Percentiles rank a stretch among this genome's conserved stretches.
Conservation (phyloP, 306 rosid genomes). For the Vachellia pachyceras region DNA sequence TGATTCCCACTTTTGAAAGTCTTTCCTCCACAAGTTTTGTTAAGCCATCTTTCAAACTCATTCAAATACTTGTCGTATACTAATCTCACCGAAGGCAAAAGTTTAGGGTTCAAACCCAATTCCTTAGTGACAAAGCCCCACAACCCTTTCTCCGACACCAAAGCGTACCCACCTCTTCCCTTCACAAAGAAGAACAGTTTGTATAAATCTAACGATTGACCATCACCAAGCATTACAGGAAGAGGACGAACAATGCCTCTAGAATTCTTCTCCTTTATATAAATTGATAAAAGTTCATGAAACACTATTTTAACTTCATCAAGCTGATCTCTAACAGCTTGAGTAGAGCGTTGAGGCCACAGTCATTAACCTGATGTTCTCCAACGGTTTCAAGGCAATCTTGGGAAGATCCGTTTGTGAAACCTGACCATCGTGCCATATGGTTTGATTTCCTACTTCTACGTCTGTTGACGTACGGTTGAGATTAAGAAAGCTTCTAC, state of each 20-base stretch:
- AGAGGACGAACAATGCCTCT: slow-evolving; percentile 59
- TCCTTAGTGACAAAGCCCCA: slow-evolving; percentile 70
- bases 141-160: slow-evolving; percentile 58
- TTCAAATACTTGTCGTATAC: slow-evolving; percentile 64
- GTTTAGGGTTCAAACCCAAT: slow-evolving; percentile 51
- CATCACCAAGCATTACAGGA: slow-evolving; percentile 66
- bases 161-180: slow-evolving; percentile 69
- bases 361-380: slow-evolving; percentile 40
- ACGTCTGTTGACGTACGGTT: not conserved
- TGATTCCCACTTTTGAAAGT: slow-evolving; percentile 45
- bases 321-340: slow-evolving; percentile 26
- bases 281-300: slow-evolving; percentile 52
- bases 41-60: slow-evolving; percentile 72
- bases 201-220: slow-evolving; percentile 66
- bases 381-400: slow-evolving; percentile 55
- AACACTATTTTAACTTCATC: slow-evolving; percentile 53
- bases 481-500: not conserved
- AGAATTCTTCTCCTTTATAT: slow-evolving; percentile 52
- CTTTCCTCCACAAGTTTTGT: slow-evolving; percentile 46
- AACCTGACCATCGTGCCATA: slow-evolving; percentile 71
- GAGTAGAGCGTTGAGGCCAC: slow-evolving; percentile 22
- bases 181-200: slow-evolving; percentile 61
- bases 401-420: slow-evolving; percentile 55
- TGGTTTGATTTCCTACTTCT: slow-evolving; percentile 43
- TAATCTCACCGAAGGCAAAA: slow-evolving; percentile 59